phyloP scores from a whole-genome alignment of 352 stramenopile genomes.

The Phytophthora chlamydospora region DNA sequence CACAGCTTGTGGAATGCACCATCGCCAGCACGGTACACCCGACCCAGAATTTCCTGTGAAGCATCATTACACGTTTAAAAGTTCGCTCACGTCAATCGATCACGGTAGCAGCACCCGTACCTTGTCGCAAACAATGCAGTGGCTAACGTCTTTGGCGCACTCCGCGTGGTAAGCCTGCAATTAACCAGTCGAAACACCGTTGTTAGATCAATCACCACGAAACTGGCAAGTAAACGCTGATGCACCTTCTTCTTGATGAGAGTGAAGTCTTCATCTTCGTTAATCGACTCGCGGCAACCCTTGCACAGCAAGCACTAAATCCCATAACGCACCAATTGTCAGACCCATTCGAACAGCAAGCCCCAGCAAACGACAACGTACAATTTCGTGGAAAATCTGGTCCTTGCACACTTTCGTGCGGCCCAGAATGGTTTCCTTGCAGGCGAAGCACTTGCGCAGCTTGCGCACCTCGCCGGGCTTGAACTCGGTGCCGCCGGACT shows the following conservation, averaged over 20 bases:
- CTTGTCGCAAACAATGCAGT: conserved; percentile 81
- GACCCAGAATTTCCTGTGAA: conserved; percentile 73
- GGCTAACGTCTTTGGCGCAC: conserved; percentile 69
- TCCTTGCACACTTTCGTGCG: conserved; percentile 76
- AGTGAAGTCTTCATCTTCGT: conserved; percentile 78
- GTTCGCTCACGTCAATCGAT: neutral
- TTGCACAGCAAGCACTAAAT: conserved; percentile 74
- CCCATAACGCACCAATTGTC: neutral
- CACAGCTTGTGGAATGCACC: conserved; percentile 79
- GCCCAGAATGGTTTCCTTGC: conserved; percentile 85
- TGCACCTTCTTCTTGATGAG: conserved; percentile 80
- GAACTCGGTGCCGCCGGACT: conserved; percentile 55
- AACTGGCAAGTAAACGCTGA: neutral
- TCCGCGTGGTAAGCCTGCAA: conserved; percentile 70
- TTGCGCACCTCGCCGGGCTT: conserved; percentile 76
- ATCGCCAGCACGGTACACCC: conserved; percentile 70
- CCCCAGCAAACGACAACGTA: conserved; percentile 13
- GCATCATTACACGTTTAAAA: neutral
- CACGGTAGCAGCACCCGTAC: conserved; percentile 15
- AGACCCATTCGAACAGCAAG: neutral
- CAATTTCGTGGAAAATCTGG: conserved; percentile 88
- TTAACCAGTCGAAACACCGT: neutral
- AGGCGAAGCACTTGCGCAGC: conserved; percentile 78
- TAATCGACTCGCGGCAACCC: conserved; percentile 75
- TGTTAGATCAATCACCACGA: neutral